Conservation (phyloP, 2,329 filamentous ascomycete species). For the Botrytis deweyae region DNA sequence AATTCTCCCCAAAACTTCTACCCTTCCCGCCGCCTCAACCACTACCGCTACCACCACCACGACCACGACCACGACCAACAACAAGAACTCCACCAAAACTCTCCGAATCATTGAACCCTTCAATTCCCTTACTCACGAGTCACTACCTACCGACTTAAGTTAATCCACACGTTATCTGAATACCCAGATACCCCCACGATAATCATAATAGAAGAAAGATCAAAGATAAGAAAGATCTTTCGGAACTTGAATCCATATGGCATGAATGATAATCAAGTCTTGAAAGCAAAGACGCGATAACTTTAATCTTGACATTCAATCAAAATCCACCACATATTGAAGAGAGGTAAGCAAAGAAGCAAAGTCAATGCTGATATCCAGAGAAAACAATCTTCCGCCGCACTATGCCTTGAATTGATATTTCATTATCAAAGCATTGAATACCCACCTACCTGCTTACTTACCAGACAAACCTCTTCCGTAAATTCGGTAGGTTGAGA, state of each 20-base stretch:
- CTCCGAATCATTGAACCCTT: background rate
- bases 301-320: background rate
- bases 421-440: background rate
- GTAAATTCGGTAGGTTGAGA: background rate
- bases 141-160: background rate
- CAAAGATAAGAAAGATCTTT: background rate
- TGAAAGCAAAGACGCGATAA: background rate
- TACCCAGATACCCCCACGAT: background rate
- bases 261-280: background rate
- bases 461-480: background rate
- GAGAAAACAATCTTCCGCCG: background rate
- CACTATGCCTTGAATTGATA: background rate
- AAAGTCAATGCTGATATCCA: background rate
- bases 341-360: constrained; percentile 4
- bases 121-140: background rate
- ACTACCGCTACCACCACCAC: no score
- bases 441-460: no score
- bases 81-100: background rate
- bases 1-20: background rate
- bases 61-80: no score
- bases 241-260: background rate
- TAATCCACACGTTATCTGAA: background rate
- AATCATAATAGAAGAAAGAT: background rate
- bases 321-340: constrained; percentile 1
- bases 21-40: background rate